These are phyloP conservation scores for Verruconis gallopava DNA, from an alignment of 2,329 filamentous ascomycete species.

Conservation along the genomic window DNA sequence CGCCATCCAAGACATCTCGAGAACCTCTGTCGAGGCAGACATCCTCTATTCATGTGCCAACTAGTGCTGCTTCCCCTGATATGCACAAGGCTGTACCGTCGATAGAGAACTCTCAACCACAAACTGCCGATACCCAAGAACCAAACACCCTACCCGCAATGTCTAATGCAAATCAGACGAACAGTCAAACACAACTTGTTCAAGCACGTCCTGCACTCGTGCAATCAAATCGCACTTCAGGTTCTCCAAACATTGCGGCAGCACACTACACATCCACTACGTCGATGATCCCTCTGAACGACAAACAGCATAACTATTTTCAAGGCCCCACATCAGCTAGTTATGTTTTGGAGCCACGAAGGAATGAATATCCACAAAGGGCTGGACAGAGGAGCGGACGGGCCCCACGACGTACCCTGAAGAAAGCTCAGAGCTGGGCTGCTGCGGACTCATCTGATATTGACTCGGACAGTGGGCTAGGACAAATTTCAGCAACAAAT, in stretches of 20 bases:
- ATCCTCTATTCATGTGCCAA: not conserved
- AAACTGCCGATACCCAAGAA: not conserved
- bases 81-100: constrained; percentile 2
- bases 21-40: not conserved
- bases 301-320: too few species aligned
- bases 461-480: constrained; percentile 2
- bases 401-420: not conserved
- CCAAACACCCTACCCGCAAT: not conserved
- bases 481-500: constrained; percentile 1
- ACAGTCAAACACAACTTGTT: too few species aligned
- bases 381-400: too few species aligned
- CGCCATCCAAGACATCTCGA: not conserved
- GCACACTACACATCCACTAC: too few species aligned
- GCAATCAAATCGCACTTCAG: too few species aligned
- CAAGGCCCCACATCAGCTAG: too few species aligned
- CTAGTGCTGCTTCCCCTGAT: not conserved
- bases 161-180: too few species aligned
- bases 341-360: too few species aligned
- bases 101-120: not conserved
- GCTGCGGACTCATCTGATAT: constrained; percentile 6
- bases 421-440: constrained; percentile 7
- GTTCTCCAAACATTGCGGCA: too few species aligned
- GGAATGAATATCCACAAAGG: too few species aligned
- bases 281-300: too few species aligned
- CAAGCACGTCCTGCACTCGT: too few species aligned